Evolutionary conservation across 139 green algal species (phyloP).

Genomic region (Volvox africanus): DNA sequence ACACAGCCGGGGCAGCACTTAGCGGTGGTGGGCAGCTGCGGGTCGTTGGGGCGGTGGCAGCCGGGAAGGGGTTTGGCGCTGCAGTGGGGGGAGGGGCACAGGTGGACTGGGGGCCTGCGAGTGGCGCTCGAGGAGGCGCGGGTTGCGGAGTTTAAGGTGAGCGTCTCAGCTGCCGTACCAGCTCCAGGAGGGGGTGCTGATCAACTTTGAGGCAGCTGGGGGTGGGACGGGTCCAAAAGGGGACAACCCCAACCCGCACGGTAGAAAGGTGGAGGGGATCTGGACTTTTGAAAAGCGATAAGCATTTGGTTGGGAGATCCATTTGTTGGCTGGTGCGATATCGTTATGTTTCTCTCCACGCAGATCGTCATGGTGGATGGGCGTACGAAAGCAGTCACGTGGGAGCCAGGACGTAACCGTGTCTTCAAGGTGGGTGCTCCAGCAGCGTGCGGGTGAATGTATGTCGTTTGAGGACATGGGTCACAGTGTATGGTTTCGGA

Average conservation of each 20-base stretch:
- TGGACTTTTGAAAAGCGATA: neutral
- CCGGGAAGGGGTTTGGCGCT: constrained; percentile 21
- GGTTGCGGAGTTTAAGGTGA: constrained; percentile 44
- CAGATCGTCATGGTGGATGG: constrained; percentile 39
- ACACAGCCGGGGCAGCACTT: constrained; percentile 34
- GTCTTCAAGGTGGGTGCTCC: constrained; percentile 1
- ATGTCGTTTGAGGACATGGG: neutral
- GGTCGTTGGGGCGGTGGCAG: constrained; percentile 37
- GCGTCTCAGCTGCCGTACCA: neutral
- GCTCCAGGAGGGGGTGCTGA: neutral
- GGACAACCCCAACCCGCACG: neutral
- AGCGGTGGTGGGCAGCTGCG: constrained; percentile 40
- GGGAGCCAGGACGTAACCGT: constrained; percentile 33
- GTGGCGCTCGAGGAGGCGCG: neutral
- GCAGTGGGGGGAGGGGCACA: constrained; percentile 30
- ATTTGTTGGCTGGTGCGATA: neutral
- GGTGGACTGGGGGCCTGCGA: constrained; percentile 23
- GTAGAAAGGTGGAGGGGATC: neutral
- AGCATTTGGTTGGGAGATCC: neutral
- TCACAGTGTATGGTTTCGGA: neutral
- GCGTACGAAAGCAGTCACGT: neutral
- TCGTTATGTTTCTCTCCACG: neutral
- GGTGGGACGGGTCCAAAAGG: too few species aligned
- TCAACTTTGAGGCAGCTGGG: neutral
- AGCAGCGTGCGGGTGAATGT: neutral